A percentile compares a stretch with the other conserved stretches of the same genome.
Conservation (phyloP, 306 rosid species). For the Rubus parviflorus region DNA sequence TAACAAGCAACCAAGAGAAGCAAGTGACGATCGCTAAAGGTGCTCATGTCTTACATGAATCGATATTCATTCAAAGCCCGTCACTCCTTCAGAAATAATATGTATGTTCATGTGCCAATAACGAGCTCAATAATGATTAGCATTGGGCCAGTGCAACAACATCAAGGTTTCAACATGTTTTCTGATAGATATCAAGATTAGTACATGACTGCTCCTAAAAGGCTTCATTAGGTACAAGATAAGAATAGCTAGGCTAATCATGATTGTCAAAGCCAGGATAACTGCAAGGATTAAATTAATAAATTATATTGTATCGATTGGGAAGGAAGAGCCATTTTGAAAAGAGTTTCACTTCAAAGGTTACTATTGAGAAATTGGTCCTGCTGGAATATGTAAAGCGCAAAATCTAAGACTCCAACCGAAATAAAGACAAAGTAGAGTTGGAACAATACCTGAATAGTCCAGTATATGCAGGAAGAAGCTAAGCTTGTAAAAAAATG, state of each 20-base stretch:
- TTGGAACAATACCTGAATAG: slow-evolving; percentile 66
- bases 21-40: too few relatives aligned
- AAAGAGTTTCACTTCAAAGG: neutral
- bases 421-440: slow-evolving; percentile 13
- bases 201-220: neutral
- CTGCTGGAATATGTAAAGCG: neutral
- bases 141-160: neutral
- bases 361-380: neutral
- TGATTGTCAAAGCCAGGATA: neutral
- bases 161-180: neutral
- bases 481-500: slow-evolving; percentile 93
- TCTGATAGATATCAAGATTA: neutral
- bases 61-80: too few relatives aligned
- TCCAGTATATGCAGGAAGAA: slow-evolving; percentile 92
- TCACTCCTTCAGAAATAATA: too few relatives aligned
- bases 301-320: neutral
- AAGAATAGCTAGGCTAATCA: neutral
- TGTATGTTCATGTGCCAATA: neutral
- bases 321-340: neutral
- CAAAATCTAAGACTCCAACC: neutral
- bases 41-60: too few relatives aligned
- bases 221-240: neutral
- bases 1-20: too few relatives aligned
- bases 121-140: neutral
- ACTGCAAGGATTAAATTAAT: neutral